Evolutionary conservation across 2,329 filamentous ascomycete genomes (phyloP).

Genomic region (Aspergillus luchuensis): DNA sequence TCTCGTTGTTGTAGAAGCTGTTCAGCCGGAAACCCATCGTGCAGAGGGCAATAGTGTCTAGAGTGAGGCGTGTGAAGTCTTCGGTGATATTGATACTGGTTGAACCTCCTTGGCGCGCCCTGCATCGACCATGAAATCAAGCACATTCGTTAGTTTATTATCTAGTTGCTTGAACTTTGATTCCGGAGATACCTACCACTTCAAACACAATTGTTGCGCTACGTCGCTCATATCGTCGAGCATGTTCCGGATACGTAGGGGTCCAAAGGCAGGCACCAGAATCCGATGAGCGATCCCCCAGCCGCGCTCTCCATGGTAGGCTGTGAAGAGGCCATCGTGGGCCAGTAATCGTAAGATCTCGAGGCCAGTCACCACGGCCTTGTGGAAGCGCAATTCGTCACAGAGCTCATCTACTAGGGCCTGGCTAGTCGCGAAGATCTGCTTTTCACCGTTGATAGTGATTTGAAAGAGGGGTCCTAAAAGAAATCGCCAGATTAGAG

Average conservation of each 20-base stretch:
- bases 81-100: constrained; percentile 56
- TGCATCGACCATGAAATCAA: too few species aligned
- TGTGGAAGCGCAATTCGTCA: constrained; percentile 58
- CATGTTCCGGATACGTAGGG: constrained; percentile 13
- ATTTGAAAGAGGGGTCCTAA: constrained; percentile 61
- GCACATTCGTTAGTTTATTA: too few species aligned
- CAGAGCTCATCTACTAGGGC: constrained; percentile 64
- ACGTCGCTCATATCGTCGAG: constrained; percentile 15
- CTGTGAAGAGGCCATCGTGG: constrained; percentile 67
- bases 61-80: constrained; percentile 72
- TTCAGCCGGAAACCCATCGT: constrained; percentile 73
- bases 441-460: constrained; percentile 48
- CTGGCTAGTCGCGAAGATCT: constrained; percentile 55
- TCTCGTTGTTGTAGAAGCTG: constrained; percentile 65
- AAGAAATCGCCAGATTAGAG: too few species aligned
- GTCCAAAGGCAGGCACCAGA: constrained; percentile 16
- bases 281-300: constrained; percentile 57
- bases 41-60: constrained; percentile 72
- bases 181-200: constrained; percentile 30
- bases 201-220: constrained; percentile 7
- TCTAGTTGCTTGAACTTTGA: too few species aligned
- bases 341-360: neutral
- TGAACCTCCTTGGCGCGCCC: too few species aligned
- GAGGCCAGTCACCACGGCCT: neutral
- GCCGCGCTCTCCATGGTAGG: constrained; percentile 49